Evolutionary conservation across 805 yeast species (phyloP).

Genomic region (Yarrowia alimentaria): DNA sequence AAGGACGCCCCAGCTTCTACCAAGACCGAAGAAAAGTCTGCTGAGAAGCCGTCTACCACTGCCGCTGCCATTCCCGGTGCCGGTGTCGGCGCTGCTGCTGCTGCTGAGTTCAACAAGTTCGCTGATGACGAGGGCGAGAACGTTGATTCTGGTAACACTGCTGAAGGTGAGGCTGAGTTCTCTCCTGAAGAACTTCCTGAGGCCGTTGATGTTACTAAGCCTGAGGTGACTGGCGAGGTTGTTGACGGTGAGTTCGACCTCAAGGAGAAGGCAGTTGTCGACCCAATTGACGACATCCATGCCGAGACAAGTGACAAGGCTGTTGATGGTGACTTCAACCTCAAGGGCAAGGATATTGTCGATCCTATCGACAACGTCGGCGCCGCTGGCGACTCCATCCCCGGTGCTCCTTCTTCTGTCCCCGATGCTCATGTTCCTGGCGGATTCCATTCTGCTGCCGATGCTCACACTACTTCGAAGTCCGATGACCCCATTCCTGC

Average conservation of each 20-base stretch:
- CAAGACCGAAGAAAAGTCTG: neutral
- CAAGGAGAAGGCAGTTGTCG: slow-evolving; percentile 19
- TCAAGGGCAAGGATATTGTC: slow-evolving; percentile 7
- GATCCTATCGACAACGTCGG: slow-evolving; percentile 8
- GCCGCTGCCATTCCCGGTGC: slow-evolving; percentile 22
- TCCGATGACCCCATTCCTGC: slow-evolving; percentile 18
- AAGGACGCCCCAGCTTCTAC: neutral
- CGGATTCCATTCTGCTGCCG: slow-evolving; percentile 11
- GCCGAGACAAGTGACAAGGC: slow-evolving; percentile 1
- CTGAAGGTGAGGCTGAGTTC: slow-evolving; percentile 11
- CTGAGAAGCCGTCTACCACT: slow-evolving; percentile 10
- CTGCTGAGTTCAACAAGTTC: slow-evolving; percentile 20
- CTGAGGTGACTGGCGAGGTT: slow-evolving; percentile 5
- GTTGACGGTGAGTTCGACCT: slow-evolving; percentile 10
- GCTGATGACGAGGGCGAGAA: slow-evolving; percentile 15
- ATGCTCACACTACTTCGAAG: neutral
- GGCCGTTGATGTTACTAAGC: slow-evolving; percentile 13
- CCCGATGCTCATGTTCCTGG: slow-evolving; percentile 16
- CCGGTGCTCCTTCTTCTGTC: slow-evolving; percentile 12
- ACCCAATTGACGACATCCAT: slow-evolving; percentile 1
- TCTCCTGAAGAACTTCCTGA: slow-evolving; percentile 12
- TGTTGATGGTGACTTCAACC: slow-evolving; percentile 14
- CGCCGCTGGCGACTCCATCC: slow-evolving; percentile 8
- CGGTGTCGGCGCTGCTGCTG: slow-evolving; percentile 24
- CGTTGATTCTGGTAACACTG: slow-evolving; percentile 10